Conservation (phyloP, 1,284 basidiomycete species). For the Mycena sp. region DNA sequence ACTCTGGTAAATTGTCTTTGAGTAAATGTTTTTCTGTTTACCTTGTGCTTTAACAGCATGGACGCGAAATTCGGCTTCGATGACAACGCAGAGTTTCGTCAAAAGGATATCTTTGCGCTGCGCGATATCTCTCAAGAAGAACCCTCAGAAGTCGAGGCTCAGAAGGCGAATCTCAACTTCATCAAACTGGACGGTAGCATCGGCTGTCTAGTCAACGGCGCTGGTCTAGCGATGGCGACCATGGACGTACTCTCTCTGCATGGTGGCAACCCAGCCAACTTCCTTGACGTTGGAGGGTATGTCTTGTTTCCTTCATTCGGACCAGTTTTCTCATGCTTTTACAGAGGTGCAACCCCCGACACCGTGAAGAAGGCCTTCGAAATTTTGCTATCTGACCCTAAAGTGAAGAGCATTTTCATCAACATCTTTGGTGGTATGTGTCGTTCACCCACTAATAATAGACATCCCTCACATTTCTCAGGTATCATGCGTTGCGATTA, state of each 20-base stretch:
- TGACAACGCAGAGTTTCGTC: conserved; percentile 99
- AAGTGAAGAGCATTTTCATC: conserved; percentile 98
- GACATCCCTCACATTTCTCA: conserved; percentile 34
- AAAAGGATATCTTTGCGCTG: conserved; percentile 89
- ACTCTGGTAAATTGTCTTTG: no score
- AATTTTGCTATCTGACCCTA: conserved; percentile 88
- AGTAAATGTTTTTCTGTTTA: conserved; percentile 10
- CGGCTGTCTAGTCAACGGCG: conserved; percentile 98
- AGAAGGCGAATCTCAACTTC: conserved; percentile 95
- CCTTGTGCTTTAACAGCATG: conserved; percentile 75
- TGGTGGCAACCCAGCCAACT: conserved; percentile 97
- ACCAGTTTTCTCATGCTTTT: conserved; percentile 8
- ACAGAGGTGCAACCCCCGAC: conserved; percentile 88
- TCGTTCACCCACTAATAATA: not conserved
- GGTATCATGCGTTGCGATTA: conserved; percentile 99
- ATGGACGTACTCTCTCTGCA: conserved; percentile 97
- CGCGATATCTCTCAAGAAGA: conserved; percentile 97
- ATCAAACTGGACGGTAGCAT: conserved; percentile 99
- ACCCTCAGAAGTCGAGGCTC: conserved; percentile 95
- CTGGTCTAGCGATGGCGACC: conserved; percentile 99
- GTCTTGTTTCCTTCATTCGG: conserved; percentile 37
- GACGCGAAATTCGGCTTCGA: conserved; percentile 99
- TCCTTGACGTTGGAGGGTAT: conserved; percentile 96
- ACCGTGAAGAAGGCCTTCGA: conserved; percentile 99
- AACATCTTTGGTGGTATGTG: conserved; percentile 88